phyloP scores from a whole-genome alignment of 805 yeast species.

The Sporopachydermia quercuum region DNA sequence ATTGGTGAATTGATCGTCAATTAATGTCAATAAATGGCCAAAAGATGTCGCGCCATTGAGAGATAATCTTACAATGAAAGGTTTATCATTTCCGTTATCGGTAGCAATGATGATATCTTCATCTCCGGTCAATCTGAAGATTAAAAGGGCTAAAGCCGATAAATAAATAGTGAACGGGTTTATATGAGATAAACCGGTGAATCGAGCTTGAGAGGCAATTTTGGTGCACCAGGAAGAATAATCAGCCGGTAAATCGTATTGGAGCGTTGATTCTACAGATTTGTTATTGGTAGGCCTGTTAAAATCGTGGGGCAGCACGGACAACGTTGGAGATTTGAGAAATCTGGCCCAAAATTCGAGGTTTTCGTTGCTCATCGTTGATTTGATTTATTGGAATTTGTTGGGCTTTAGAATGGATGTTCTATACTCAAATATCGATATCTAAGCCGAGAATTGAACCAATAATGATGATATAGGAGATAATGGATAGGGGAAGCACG shows the following conservation, averaged over 20 bases:
- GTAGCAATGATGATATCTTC: conserved; percentile 88
- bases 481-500: too few relatives aligned
- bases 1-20: conserved; percentile 22
- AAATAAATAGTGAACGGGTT: conserved; percentile 36
- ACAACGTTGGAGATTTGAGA: conserved; percentile 69
- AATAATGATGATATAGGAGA: too few relatives aligned
- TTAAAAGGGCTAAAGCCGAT: conserved; percentile 53
- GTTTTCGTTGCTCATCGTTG: too few relatives aligned
- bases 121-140: conserved; percentile 80
- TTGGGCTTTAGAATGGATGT: too few relatives aligned
- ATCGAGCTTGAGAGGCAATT: conserved; percentile 13
- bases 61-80: conserved; percentile 47
- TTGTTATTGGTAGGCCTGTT: conserved; percentile 60
- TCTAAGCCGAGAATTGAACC: too few relatives aligned
- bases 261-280: conserved; percentile 44
- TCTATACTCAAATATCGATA: too few relatives aligned
- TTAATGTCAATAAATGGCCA: conserved; percentile 31
- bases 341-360: conserved; percentile 45
- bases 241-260: conserved; percentile 17
- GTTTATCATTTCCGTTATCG: conserved; percentile 28
- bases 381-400: too few relatives aligned
- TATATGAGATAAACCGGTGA: conserved; percentile 11
- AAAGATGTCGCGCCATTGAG: conserved; percentile 30
- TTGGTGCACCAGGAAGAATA: conserved; percentile 8
- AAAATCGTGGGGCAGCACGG: conserved; percentile 80